Base-by-base conservation (phyloP, 257 asterid genomes). In the Penstemon barbatus region DNA sequence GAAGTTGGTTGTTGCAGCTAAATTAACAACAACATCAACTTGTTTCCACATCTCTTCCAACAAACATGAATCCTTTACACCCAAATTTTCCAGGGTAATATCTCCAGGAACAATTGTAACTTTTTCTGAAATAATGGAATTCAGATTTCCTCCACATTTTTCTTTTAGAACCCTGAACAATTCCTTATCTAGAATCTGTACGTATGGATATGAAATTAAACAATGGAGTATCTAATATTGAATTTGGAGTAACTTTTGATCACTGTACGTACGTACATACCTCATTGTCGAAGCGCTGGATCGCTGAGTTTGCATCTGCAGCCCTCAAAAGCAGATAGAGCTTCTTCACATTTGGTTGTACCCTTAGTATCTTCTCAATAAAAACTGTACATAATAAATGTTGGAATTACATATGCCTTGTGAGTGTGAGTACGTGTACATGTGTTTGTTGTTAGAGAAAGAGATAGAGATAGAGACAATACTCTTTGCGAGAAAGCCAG, bases 401-500 rank as follows among this genome's bases (percentile, higher is more conserved):
- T 0, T 57, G 40, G 37, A 42, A 38, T 42, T 6, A 57, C 4
- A 57, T 10, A 57, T 5, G 5, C 36, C 61, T 1, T 1, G 33
- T 25, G 33, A 25, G 33, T 25, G 57, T 51, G 18, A 19, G 19
- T 33, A 10, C 3, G 12, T 11, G 52, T 38, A 36, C 18, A 15
- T 15, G 18, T 15, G 5, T 6, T 4, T 5, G n/a, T 8, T 38
- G 10, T 7, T 3, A 0, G 5, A 9, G 38, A 55, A 44, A 12
- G 41, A 58, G 53, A 49, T 71, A 73, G 74, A 64, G 56, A 69
- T 46, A 74, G 55, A 62, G 3, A 7, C 37, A 1, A 9, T 89
- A 90, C 97, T 82, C 79, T 90, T 90, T 15, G 97, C 97, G 18
- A 90, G 89, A 73, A 89, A 87, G n/a, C 97, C 97, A 69, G 97